Evolutionary conservation across 805 yeast species (phyloP).

Genomic region (Cyberlindnera subsufficiens): DNA sequence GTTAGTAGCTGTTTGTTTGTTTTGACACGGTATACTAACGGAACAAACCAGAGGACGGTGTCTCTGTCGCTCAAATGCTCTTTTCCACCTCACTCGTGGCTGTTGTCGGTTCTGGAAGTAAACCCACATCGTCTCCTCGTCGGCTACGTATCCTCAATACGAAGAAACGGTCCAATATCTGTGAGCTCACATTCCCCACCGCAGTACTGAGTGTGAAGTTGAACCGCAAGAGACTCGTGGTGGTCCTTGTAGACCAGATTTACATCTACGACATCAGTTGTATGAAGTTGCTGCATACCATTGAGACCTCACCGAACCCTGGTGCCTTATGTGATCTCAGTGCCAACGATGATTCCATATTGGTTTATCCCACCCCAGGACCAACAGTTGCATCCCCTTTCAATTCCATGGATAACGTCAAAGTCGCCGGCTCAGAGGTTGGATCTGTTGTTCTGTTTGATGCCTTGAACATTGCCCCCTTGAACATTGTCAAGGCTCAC

Average conservation of each 20-base stretch:
- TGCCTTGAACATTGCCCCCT: constrained; percentile 63
- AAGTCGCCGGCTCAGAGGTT: constrained; percentile 2
- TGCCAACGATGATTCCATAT: constrained; percentile 40
- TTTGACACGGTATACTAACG: not conserved
- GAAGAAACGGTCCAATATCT: constrained; percentile 63
- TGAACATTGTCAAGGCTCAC: constrained; percentile 83
- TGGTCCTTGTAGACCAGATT: constrained; percentile 73
- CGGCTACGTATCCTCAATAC: constrained; percentile 65
- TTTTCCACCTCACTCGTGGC: constrained; percentile 85
- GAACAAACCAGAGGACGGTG: constrained; percentile 24
- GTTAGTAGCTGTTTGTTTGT: constrained; percentile 13
- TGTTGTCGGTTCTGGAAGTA: constrained; percentile 72
- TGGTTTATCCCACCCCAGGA: constrained; percentile 51
- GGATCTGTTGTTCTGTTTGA: constrained; percentile 67
- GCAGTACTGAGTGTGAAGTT: constrained; percentile 65
- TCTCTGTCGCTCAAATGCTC: constrained; percentile 77
- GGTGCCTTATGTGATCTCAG: constrained; percentile 26
- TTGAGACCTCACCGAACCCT: constrained; percentile 49
- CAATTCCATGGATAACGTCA: not conserved
- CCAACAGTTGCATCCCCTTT: constrained; percentile 20
- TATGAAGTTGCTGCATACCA: constrained; percentile 72
- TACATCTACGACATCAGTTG: constrained; percentile 87
- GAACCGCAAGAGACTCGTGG: constrained; percentile 77
- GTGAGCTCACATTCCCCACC: constrained; percentile 85
- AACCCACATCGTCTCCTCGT: constrained; percentile 53